Conservation (phyloP, 352 stramenopile genomes). For the Globisporangium parvum region DNA sequence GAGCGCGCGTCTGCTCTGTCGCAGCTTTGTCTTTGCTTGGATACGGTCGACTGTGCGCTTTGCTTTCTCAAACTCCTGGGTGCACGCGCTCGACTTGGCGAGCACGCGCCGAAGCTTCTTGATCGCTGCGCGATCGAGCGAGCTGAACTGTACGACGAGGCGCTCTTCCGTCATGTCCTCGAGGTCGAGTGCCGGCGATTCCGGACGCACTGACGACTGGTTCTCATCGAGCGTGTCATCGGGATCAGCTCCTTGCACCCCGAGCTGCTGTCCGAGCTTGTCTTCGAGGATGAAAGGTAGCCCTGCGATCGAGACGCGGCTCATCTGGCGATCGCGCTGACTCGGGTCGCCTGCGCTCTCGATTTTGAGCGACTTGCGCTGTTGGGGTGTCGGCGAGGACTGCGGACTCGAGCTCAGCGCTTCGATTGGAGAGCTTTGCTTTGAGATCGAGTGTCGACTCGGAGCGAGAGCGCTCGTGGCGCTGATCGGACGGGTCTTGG, state of each 20-base stretch:
- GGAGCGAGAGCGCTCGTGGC: constrained; percentile 11
- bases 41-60: constrained; percentile 49
- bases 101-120: constrained; percentile 56
- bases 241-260: constrained; percentile 2
- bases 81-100: constrained; percentile 47
- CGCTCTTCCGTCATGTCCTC: constrained; percentile 59
- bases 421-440: not conserved
- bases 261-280: constrained; percentile 6
- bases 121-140: constrained; percentile 39
- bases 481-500: constrained; percentile 26
- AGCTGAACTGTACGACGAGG: constrained; percentile 39
- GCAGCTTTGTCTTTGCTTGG: constrained; percentile 30
- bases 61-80: constrained; percentile 51
- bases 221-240: constrained; percentile 11
- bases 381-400: not conserved
- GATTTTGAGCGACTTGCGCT: constrained; percentile 4
- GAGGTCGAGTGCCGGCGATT: constrained; percentile 20
- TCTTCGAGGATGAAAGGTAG: constrained; percentile 25
- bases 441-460: constrained; percentile 10
- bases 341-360: not conserved
- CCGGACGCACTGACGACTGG: not conserved
- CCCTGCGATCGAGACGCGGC: constrained; percentile 10
- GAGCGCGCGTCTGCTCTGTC: constrained; percentile 26
- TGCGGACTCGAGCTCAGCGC: not conserved
- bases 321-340: constrained; percentile 9